Evolutionary conservation across 306 rosid species (phyloP).

Genomic region (Cyamopsis tetragonoloba): DNA sequence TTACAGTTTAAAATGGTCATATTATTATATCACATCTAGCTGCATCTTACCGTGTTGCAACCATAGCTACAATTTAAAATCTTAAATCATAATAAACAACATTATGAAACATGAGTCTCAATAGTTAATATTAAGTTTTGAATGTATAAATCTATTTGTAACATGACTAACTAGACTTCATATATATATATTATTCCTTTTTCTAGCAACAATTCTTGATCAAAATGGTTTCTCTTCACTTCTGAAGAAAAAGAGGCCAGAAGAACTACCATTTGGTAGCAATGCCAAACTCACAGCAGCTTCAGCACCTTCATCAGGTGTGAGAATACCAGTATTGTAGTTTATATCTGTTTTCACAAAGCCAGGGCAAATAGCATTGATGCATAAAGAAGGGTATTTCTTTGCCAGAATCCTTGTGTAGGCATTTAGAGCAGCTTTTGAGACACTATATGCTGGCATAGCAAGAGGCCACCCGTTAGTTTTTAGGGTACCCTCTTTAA

Average conservation of each 20-base stretch:
- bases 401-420: conserved; percentile 40
- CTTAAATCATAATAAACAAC: too few relatives aligned
- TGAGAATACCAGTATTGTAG: conserved; percentile 20
- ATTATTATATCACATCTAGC: too few relatives aligned
- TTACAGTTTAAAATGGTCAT: too few relatives aligned
- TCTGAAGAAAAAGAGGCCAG: conserved; percentile 12
- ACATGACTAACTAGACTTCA: too few relatives aligned
- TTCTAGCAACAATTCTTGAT: not conserved
- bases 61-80: too few relatives aligned
- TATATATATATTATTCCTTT: not conserved
- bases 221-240: conserved; percentile 22
- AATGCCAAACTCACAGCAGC: conserved; percentile 43
- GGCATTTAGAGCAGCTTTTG: conserved; percentile 41
- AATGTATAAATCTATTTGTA: too few relatives aligned
- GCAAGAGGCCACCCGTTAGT: conserved; percentile 38
- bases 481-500: conserved; percentile 32
- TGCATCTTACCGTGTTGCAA: too few relatives aligned
- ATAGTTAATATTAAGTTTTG: too few relatives aligned
- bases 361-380: conserved; percentile 38
- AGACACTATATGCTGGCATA: conserved; percentile 25
- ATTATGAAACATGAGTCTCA: too few relatives aligned
- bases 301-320: conserved; percentile 51
- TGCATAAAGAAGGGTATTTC: conserved; percentile 8
- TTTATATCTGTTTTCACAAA: too few relatives aligned
- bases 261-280: conserved; percentile 20